Conservation (phyloP, 1,139 yeast species). For the Debaryomycetaceae sp. region DNA sequence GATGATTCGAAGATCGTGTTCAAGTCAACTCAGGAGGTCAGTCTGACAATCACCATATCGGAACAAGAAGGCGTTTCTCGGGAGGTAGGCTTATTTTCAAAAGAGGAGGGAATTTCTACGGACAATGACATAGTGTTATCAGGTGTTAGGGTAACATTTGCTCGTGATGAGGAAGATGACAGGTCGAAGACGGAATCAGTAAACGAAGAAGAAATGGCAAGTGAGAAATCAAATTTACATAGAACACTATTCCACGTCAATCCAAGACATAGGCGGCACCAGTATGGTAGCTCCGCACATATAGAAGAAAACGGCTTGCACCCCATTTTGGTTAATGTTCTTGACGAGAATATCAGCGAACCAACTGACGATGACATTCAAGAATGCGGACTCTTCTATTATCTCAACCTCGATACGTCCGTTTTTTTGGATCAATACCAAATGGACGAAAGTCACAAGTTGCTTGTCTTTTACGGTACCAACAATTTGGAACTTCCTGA, state of each 20-base stretch:
- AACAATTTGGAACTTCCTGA: conserved; percentile 43
- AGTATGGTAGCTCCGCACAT: conserved; percentile 6
- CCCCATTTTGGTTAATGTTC: conserved; percentile 24
- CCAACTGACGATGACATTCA: conserved; percentile 24
- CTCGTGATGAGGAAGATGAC: conserved; percentile 10
- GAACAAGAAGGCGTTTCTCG: background rate
- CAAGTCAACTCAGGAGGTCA: conserved; percentile 7
- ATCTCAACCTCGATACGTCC: conserved; percentile 28
- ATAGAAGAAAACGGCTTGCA: conserved; percentile 35
- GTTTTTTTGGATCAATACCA: conserved; percentile 44
- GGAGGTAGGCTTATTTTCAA: conserved; percentile 28
- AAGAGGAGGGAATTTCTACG: conserved; percentile 24
- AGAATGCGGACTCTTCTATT: conserved; percentile 32
- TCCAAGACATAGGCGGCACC: conserved; percentile 33
- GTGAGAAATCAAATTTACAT: conserved; percentile 17
- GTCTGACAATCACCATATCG: background rate
- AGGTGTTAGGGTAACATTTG: conserved; percentile 31
- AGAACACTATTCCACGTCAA: conserved; percentile 43
- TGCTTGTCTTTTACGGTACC: conserved; percentile 31
- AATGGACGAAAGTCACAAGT: conserved; percentile 21
- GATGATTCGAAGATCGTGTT: conserved; percentile 11
- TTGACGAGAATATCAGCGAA: conserved; percentile 6
- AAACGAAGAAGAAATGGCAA: background rate
- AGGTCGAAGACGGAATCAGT: conserved; percentile 1
- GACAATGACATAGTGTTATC: conserved; percentile 33